Evolutionary conservation across 192 early-diverging fungal species (phyloP), one percentile per base, ranked within the genome.

Genomic region (Coemansia sp.): DNA sequence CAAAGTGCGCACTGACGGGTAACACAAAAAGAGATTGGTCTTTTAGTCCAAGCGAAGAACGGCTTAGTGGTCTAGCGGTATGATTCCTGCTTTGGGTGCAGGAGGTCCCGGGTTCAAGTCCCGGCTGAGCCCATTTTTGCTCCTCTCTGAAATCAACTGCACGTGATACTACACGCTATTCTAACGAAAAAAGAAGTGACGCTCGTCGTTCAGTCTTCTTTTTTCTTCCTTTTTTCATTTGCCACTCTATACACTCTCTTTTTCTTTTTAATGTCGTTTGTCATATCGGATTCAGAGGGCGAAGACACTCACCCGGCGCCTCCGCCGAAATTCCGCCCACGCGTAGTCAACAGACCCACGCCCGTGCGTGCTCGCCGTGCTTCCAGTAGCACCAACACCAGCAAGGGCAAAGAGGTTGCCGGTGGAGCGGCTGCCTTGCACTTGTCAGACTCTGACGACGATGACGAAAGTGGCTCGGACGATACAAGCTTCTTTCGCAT

Each of bases 61-160:
- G 79, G 71, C 74, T 74, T 72, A 77, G 69, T 82, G 74, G 75
- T 82, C 80, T 82, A 82, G 80, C 34, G 71, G 80, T 74, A 82
- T 82, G 80, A 76, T 82, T 82, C 71, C 70, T 70, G 69, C 68
- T 82, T 82, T 75, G 80, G 74, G 80, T 82, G 68, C 69, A 70
- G 70, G 74, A 82, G 80, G 74, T 82, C 80, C 74, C 80, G 80
- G 80, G 80, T 82, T 82, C 74, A 82, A 77, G 72, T 81, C 73
- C 73, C 73, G 79, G 79, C 68, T 75, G 67, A 73, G 79, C 70
- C 73, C 49, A 65, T 70, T 65, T 68, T 66, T 64, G n/a, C n/a
- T 3, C 29, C 8, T 34, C 5, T 34, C 0, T 31, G 8, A 0
- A 8, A 16, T 15, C 44, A 2, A 0, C 1, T 16, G 44, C 44